A percentile compares a stretch with the other conserved stretches of the same genome.
phyloP scores from a whole-genome alignment of 108 stramenopile genomes.

The Conticribra guillardii region DNA sequence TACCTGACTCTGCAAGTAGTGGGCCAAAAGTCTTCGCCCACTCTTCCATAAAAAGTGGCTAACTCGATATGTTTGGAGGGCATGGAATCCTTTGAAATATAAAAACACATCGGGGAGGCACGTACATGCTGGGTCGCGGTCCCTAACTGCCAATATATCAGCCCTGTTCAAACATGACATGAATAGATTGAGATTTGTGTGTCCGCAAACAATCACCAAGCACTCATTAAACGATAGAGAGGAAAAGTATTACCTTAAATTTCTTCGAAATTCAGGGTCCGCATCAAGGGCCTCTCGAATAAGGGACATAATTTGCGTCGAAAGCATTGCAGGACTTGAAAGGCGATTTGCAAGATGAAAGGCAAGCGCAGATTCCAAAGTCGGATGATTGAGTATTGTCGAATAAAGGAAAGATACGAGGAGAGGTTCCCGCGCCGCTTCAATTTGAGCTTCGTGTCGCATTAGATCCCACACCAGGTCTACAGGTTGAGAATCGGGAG shows the following conservation, averaged over 20 bases:
- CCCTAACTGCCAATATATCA: constrained; percentile 77
- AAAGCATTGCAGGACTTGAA: constrained; percentile 62
- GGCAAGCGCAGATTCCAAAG: constrained; percentile 78
- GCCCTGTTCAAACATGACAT: constrained; percentile 26
- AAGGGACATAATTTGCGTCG: constrained; percentile 76
- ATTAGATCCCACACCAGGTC: constrained; percentile 77
- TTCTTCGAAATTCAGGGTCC: constrained; percentile 56
- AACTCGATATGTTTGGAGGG: constrained; percentile 85
- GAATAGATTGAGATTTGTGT: too few species aligned
- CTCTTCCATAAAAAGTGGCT: constrained; percentile 74
- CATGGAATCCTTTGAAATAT: constrained; percentile 93
- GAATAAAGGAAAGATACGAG: constrained; percentile 84
- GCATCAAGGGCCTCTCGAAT: constrained; percentile 63
- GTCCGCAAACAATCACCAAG: too few species aligned
- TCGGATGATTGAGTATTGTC: constrained; percentile 84
- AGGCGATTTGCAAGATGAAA: constrained; percentile 87
- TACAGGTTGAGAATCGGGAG: constrained; percentile 9
- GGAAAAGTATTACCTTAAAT: constrained; percentile 18
- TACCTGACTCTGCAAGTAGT: constrained; percentile 80
- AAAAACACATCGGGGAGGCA: constrained; percentile 59
- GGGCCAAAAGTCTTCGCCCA: constrained; percentile 62
- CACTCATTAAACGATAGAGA: too few species aligned
- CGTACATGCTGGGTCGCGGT: constrained; percentile 77
- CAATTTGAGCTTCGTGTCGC: constrained; percentile 71
- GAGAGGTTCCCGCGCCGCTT: constrained; percentile 79